A percentile compares a stretch with the other conserved stretches of the same genome.
These are phyloP conservation scores for Yarrowia sp. DNA, from an alignment of 805 yeast genomes.

Conservation along the genomic window DNA sequence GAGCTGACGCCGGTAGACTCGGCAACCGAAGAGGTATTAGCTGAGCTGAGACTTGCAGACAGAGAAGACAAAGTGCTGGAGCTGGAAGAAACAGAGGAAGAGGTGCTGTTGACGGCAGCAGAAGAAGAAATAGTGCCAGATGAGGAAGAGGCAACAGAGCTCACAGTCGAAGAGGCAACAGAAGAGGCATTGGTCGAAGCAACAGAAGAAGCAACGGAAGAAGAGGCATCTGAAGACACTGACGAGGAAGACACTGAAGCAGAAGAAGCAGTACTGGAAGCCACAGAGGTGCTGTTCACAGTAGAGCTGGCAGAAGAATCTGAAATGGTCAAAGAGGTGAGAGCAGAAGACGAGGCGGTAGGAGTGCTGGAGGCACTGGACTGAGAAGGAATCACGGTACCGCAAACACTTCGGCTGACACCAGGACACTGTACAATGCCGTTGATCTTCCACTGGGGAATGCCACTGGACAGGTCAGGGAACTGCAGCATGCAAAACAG, in stretches of 20 bases:
- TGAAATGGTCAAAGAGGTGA: not conserved
- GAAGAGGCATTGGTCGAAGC: not conserved
- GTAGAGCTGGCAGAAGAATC: not conserved
- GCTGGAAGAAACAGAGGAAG: not conserved
- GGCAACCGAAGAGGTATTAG: not conserved
- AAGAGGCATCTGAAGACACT: not conserved
- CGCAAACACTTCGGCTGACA: not conserved
- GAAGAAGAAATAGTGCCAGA: not conserved
- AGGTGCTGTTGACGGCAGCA: not conserved
- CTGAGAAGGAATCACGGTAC: not conserved
- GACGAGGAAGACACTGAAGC: not conserved
- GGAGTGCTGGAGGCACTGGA: not conserved
- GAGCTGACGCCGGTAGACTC: not conserved
- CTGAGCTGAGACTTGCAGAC: not conserved
- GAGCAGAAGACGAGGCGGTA: not conserved
- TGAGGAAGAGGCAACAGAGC: not conserved
- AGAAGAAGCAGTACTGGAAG: not conserved
- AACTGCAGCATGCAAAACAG: not conserved
- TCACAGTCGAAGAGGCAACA: no score
- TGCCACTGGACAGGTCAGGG: not conserved
- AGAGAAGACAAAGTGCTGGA: not conserved
- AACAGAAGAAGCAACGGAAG: not conserved
- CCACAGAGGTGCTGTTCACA: not conserved
- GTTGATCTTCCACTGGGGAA: not conserved
- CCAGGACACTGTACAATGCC: not conserved